Base-by-base conservation (phyloP, 2,329 filamentous ascomycete genomes). In the Exserohilum turcica region DNA sequence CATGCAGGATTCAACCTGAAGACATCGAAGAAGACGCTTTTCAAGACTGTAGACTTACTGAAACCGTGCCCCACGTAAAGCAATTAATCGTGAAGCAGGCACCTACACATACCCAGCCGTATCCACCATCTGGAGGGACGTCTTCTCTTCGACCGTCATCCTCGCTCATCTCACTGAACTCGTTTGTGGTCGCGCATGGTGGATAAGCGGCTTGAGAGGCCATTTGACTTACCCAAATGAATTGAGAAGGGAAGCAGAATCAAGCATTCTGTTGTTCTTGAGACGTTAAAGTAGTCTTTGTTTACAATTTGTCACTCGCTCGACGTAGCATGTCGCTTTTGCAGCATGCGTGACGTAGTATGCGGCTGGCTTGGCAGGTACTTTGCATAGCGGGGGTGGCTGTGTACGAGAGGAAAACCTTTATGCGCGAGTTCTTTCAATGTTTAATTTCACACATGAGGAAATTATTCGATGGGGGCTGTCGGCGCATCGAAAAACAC, bases 61-160 rank as follows among this genome's bases (percentile, higher is more conserved):
- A 60, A 19, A 65, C 61, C 2, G 61, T 55, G 9, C 61, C 61
- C 59, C 63, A 64, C 0, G 59, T 65, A 15, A 45, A 45, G 10
- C 43, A 49, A 9, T 53, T 53, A 2, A 53, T 40, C 0, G 40
- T 59, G 28, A 59, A 59, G 45, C 56, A 56, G 5, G 53, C 40
- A 28, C 48, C 56, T 8, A 63, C 59, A n/a, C 53, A 56, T 3
- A 60, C 43, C 59, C 59, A 63, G 12, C 59, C 60, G 43, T 60
- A 62, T 8, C 60, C 60, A 18, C 60, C 60, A 51, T 61, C 56
- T 21, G 57, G 59, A 35, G 52, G 36, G 6, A 31, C 15, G 10
- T 49, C 33, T n/a, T 42, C 40, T 6, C 38, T 29, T 18, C 8
- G 3, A n/a, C 15, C 29, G 24, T 39, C 37, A 39, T 39, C 12